Percentiles rank a stretch among this genome's conserved stretches.
Conservation (phyloP, 2,329 filamentous ascomycete genomes). For the Onygena corvina region DNA sequence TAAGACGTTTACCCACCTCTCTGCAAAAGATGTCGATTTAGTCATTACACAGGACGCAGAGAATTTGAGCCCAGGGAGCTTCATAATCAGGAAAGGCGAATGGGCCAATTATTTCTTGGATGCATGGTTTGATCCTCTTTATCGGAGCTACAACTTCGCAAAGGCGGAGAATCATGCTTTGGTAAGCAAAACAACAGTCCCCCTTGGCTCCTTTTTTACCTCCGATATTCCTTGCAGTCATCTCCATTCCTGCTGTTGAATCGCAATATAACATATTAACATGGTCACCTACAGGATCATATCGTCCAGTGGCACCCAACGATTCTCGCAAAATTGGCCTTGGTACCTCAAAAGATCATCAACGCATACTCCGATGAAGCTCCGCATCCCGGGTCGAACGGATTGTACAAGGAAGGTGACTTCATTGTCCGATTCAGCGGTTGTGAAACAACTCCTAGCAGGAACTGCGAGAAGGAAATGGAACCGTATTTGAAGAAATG, state of each 20-base stretch:
- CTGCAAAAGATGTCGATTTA: slow-evolving; percentile 64
- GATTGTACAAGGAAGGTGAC: slow-evolving; percentile 68
- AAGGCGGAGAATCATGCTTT: slow-evolving; percentile 86
- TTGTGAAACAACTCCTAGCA: slow-evolving; percentile 47
- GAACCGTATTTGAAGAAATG: slow-evolving; percentile 39
- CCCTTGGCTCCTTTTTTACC: neutral
- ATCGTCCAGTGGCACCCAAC: slow-evolving; percentile 96
- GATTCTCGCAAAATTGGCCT: slow-evolving; percentile 73
- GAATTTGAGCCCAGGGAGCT: slow-evolving; percentile 63
- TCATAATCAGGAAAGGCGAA: slow-evolving; percentile 69
- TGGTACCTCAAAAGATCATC: slow-evolving; percentile 74
- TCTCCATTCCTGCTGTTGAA: too few relatives aligned
- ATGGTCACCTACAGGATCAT: slow-evolving; percentile 50
- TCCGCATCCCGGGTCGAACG: slow-evolving; percentile 35
- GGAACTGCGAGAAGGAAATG: slow-evolving; percentile 63
- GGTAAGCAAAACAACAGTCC: slow-evolving; percentile 43
- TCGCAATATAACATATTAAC: too few relatives aligned
- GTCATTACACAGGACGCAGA: slow-evolving; percentile 74
- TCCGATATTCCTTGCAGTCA: neutral
- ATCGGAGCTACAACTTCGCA: slow-evolving; percentile 88
- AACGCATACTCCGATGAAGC: slow-evolving; percentile 59
- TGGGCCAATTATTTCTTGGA: slow-evolving; percentile 91
- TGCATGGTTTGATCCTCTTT: slow-evolving; percentile 91
- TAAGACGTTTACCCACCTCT: slow-evolving; percentile 78
- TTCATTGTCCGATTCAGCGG: slow-evolving; percentile 67